These are phyloP conservation scores for Blastobotrys persicus DNA, from an alignment of 1,139 yeast species.

Conservation along the genomic window DNA sequence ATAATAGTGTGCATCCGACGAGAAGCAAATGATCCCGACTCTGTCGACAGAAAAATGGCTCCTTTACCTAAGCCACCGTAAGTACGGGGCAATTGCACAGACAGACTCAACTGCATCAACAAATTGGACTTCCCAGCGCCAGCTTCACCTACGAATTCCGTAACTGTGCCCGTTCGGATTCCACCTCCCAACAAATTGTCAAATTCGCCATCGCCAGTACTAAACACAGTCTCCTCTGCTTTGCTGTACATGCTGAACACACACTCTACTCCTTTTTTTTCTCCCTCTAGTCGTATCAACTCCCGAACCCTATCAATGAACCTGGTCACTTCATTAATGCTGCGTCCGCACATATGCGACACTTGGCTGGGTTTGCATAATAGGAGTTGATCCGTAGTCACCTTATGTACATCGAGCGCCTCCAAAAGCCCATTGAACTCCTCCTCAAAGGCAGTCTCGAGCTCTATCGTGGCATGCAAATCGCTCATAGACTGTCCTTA, in stretches of 20 bases:
- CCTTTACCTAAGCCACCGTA: slow-evolving; percentile 48
- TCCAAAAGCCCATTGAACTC: slow-evolving; percentile 32
- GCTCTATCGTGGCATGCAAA: slow-evolving; percentile 6
- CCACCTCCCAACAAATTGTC: slow-evolving; percentile 70
- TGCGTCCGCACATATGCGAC: slow-evolving; percentile 47
- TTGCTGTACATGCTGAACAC: neutral
- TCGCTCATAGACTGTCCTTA: neutral
- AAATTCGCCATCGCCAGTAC: slow-evolving; percentile 59
- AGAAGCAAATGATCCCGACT: slow-evolving; percentile 48
- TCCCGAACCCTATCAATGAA: slow-evolving; percentile 35
- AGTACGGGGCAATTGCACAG: slow-evolving; percentile 50
- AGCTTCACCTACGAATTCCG: slow-evolving; percentile 82
- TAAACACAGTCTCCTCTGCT: slow-evolving; percentile 34
- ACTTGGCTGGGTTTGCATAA: slow-evolving; percentile 42
- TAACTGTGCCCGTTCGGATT: slow-evolving; percentile 58
- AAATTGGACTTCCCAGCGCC: slow-evolving; percentile 85
- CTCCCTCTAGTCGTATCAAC: neutral
- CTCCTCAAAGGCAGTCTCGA: slow-evolving; percentile 1
- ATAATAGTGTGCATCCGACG: slow-evolving; percentile 19
- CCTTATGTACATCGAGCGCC: slow-evolving; percentile 30
- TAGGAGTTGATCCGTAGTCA: slow-evolving; percentile 45
- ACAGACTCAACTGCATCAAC: slow-evolving; percentile 58
- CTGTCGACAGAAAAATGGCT: slow-evolving; percentile 74
- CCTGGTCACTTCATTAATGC: slow-evolving; percentile 47
- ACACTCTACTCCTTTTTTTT: slow-evolving; percentile 11